phyloP scores from a whole-genome alignment of 1,284 basidiomycete species.

The Leccinum griseonigrum region DNA sequence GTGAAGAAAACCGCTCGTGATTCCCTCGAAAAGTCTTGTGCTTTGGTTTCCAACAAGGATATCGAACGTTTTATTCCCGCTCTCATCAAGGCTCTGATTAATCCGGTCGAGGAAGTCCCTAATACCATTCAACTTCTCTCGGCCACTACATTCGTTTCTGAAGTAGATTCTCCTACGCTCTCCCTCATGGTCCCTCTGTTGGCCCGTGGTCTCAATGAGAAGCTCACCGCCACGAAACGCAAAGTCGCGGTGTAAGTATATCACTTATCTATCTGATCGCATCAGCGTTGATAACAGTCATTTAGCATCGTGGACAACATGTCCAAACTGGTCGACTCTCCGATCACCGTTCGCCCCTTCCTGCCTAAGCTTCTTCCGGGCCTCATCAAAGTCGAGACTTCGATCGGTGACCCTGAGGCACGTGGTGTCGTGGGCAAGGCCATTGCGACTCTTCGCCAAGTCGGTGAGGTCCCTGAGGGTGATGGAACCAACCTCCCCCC shows the following conservation, averaged over 20 bases:
- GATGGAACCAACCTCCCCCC: conserved; percentile 91
- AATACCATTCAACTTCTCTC: conserved; percentile 96
- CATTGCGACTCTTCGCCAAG: conserved; percentile 90
- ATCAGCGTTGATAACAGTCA: conserved; percentile 16
- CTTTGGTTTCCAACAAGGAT: conserved; percentile 98
- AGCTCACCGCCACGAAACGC: conserved; percentile 93
- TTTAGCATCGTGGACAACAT: conserved; percentile 94
- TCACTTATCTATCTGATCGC: conserved; percentile 16
- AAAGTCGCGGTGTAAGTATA: conserved; percentile 87
- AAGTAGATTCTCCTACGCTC: conserved; percentile 98
- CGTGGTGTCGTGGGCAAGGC: conserved; percentile 87
- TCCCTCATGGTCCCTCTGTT: conserved; percentile 99
- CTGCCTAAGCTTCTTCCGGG: conserved; percentile 93
- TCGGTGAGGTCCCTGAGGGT: conserved; percentile 80
- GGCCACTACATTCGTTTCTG: conserved; percentile 99
- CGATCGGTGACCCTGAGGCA: conserved; percentile 94
- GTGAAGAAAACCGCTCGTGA: conserved; percentile 99
- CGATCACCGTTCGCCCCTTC: conserved; percentile 94
- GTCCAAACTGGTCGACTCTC: conserved; percentile 96
- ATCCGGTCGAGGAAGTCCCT: conserved; percentile 99
- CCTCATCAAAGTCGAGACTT: conserved; percentile 89
- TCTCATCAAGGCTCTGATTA: conserved; percentile 95
- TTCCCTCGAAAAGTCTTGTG: conserved; percentile 90
- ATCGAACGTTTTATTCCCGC: conserved; percentile 98
- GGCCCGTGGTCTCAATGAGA: conserved; percentile 93